phyloP scores from a whole-genome alignment of 805 yeast genomes.

The Clavispora fructus region DNA sequence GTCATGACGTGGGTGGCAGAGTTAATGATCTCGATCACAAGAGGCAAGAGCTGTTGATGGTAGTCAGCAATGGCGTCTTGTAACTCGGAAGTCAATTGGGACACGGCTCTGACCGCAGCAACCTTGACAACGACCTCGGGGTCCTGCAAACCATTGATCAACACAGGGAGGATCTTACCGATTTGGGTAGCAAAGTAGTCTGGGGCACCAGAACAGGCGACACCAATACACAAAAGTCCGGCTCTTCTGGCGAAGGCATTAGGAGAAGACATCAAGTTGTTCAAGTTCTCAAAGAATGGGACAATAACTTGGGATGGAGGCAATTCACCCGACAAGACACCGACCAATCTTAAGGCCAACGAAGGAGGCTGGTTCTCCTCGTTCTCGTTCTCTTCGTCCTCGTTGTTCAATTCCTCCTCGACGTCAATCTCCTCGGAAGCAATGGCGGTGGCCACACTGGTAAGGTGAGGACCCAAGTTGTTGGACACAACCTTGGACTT shows the following conservation, averaged over 20 bases:
- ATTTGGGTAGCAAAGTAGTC: constrained; percentile 79
- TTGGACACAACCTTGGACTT: constrained; percentile 73
- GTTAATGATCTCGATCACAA: constrained; percentile 82
- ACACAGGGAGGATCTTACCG: constrained; percentile 63
- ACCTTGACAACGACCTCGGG: constrained; percentile 68
- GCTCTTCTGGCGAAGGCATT: constrained; percentile 82
- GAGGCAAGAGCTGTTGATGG: constrained; percentile 78
- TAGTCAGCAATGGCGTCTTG: constrained; percentile 80
- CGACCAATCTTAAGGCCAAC: constrained; percentile 75
- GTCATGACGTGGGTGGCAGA: constrained; percentile 76
- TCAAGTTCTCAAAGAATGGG: constrained; percentile 66
- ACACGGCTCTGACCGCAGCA: constrained; percentile 79
- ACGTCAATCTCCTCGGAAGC: constrained; percentile 73
- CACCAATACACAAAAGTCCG: constrained; percentile 74
- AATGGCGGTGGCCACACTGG: constrained; percentile 66
- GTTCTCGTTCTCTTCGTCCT: constrained; percentile 87
- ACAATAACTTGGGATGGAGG: constrained; percentile 90
- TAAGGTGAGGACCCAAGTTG: constrained; percentile 78
- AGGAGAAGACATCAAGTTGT: constrained; percentile 43
- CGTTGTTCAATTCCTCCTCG: constrained; percentile 70
- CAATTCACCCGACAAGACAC: constrained; percentile 71
- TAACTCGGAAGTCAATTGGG: constrained; percentile 74
- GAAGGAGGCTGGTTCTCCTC: constrained; percentile 81
- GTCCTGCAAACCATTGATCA: constrained; percentile 76
- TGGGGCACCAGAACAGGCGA: constrained; percentile 88